Evolutionary conservation across 1,284 basidiomycete genomes (phyloP).

Genomic region (Cutaneotrichosporon mucoides): DNA sequence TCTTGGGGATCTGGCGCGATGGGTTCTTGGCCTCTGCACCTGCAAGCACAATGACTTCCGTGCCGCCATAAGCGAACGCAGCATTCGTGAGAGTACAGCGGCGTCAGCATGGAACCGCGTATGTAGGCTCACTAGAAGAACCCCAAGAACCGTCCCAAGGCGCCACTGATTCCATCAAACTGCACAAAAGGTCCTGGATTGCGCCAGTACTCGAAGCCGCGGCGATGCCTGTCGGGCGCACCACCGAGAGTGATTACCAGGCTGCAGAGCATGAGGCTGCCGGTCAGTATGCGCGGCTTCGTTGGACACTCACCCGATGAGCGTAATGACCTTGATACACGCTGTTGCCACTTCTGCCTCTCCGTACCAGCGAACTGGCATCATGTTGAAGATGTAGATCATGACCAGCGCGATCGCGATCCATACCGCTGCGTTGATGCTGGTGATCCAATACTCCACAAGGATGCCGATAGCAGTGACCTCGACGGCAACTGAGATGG

Average conservation of each 20-base stretch:
- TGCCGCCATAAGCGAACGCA: slow-evolving; percentile 36
- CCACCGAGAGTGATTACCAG: slow-evolving; percentile 23
- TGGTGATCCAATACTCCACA: slow-evolving; percentile 13
- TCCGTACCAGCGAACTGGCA: slow-evolving; percentile 13
- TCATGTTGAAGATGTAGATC: slow-evolving; percentile 10
- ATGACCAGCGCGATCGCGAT: slow-evolving; percentile 1
- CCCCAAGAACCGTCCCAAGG: slow-evolving; percentile 27
- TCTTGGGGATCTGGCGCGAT: slow-evolving; percentile 70
- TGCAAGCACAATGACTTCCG: slow-evolving; percentile 29
- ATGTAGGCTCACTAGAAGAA: slow-evolving; percentile 23
- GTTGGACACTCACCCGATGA: not conserved
- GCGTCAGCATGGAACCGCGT: slow-evolving; percentile 24
- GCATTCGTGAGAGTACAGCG: slow-evolving; percentile 26
- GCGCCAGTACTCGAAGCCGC: slow-evolving; percentile 32
- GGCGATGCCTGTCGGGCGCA: slow-evolving; percentile 26
- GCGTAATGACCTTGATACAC: slow-evolving; percentile 13
- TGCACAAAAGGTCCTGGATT: slow-evolving; percentile 26
- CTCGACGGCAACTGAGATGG: slow-evolving; percentile 13
- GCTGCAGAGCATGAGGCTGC: slow-evolving; percentile 4
- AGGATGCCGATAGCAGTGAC: slow-evolving; percentile 7
- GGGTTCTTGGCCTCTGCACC: slow-evolving; percentile 35
- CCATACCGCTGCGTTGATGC: slow-evolving; percentile 10
- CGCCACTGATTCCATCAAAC: slow-evolving; percentile 9
- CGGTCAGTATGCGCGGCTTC: no score
- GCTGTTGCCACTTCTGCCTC: slow-evolving; percentile 17